Evolutionary conservation across 306 rosid genomes (phyloP).

Genomic region (Glycine tomentella): DNA sequence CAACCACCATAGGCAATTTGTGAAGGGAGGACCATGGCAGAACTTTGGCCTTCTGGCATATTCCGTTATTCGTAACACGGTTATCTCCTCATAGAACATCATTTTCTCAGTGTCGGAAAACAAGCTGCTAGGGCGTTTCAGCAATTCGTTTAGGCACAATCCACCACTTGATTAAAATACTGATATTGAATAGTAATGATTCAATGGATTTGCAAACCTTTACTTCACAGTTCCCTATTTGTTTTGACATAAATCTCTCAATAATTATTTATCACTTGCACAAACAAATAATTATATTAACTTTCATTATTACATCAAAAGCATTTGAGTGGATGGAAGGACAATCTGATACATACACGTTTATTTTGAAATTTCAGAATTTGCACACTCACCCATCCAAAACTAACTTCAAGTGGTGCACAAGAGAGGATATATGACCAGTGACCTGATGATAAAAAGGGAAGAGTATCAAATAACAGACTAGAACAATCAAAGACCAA

Average conservation of each 20-base stretch:
- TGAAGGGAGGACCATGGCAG: too few species aligned
- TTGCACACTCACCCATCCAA: constrained; percentile 87
- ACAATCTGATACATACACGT: not conserved
- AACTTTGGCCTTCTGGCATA: too few species aligned
- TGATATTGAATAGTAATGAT: constrained; percentile 19
- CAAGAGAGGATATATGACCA: constrained; percentile 96
- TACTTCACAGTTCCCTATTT: constrained; percentile 15
- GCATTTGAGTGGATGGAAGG: not conserved
- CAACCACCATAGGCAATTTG: too few species aligned
- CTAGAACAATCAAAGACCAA: constrained; percentile 40
- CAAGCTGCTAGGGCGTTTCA: constrained; percentile 22
- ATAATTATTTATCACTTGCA: constrained; percentile 34
- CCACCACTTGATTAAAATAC: constrained; percentile 8
- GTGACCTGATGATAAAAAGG: constrained; percentile 71
- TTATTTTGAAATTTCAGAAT: constrained; percentile 13
- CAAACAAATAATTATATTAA: constrained; percentile 33
- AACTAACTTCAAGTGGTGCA: constrained; percentile 96
- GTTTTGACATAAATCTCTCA: constrained; percentile 17
- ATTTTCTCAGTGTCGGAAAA: constrained; percentile 21
- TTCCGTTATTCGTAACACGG: too few species aligned
- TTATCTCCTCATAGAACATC: not conserved
- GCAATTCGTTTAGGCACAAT: constrained; percentile 22
- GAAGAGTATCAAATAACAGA: constrained; percentile 29
- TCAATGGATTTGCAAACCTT: constrained; percentile 16
- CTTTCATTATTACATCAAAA: not conserved